Evolutionary conservation across 176 grass and related monocot species (phyloP).

Genomic region (Leersia perrieri): DNA sequence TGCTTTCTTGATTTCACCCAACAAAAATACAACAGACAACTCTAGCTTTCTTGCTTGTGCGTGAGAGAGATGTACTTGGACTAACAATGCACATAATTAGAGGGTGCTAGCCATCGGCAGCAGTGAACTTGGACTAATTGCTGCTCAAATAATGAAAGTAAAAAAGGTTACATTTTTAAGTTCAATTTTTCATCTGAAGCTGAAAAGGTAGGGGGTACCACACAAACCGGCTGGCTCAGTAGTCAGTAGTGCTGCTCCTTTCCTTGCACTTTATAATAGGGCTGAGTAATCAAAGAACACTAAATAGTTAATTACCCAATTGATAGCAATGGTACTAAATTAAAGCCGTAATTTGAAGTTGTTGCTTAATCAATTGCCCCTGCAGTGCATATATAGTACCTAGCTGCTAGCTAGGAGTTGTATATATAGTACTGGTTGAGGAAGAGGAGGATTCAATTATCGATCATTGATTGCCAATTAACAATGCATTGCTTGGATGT

Average conservation of each 20-base stretch:
- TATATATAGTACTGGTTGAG: not conserved
- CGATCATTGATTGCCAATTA: not conserved
- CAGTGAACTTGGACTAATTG: not conserved
- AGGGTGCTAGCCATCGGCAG: not conserved
- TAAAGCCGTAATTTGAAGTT: not conserved
- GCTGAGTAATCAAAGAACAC: not conserved
- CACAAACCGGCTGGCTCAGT: not conserved
- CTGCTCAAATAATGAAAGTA: not conserved
- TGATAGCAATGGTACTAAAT: not conserved
- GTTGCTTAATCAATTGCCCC: not conserved
- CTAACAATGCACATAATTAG: not conserved
- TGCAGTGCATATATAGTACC: not conserved
- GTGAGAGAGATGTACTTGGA: too few species aligned
- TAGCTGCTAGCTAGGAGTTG: not conserved
- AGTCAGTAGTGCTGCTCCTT: not conserved
- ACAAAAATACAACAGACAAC: not conserved
- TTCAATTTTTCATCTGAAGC: not conserved
- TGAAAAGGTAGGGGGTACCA: not conserved
- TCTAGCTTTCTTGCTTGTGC: too few species aligned
- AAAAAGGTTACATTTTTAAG: not conserved
- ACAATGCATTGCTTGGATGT: conserved; percentile 1
- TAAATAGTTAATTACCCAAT: not conserved
- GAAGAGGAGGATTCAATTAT: not conserved
- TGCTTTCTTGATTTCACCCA: not conserved
- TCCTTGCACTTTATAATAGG: not conserved